These are phyloP conservation scores for Lagenidium giganteum DNA, from an alignment of 352 stramenopile genomes.

Conservation along the genomic window DNA sequence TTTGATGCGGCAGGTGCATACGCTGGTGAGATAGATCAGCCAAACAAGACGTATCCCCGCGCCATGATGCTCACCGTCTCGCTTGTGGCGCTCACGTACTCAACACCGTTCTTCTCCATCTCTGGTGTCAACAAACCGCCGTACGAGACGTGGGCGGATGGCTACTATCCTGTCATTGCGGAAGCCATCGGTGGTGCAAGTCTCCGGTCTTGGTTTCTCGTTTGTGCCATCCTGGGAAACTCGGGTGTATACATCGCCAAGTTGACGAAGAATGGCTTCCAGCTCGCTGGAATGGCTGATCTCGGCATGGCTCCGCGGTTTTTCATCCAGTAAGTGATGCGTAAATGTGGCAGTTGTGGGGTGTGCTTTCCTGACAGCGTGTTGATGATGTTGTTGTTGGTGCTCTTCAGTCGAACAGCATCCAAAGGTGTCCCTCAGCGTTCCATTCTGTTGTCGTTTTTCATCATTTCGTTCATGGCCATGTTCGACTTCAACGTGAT, in stretches of 20 bases:
- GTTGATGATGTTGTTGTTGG: too few species aligned
- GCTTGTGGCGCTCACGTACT: conserved; percentile 84
- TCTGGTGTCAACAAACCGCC: conserved; percentile 79
- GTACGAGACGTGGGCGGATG: conserved; percentile 88
- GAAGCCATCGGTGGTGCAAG: conserved; percentile 77
- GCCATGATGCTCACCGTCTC: conserved; percentile 85
- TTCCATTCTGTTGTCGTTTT: conserved; percentile 67
- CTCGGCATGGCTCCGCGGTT: conserved; percentile 82
- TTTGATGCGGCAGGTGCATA: conserved; percentile 93
- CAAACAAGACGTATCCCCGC: conserved; percentile 71
- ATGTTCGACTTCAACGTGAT: conserved; percentile 82
- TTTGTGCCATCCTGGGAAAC: conserved; percentile 87
- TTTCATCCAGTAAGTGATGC: conserved; percentile 85
- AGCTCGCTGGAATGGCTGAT: conserved; percentile 85
- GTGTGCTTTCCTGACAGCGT: neutral
- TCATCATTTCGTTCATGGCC: conserved; percentile 75
- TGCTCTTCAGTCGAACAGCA: too few species aligned
- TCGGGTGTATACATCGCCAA: conserved; percentile 94
- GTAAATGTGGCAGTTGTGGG: neutral
- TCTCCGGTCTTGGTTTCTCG: conserved; percentile 88
- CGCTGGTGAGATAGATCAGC: conserved; percentile 88
- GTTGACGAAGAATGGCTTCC: conserved; percentile 92
- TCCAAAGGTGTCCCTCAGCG: conserved; percentile 59
- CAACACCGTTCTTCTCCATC: conserved; percentile 87
- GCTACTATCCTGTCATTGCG: conserved; percentile 87